Conservation (phyloP, 208 protist genomes). For the Leishmania arabica region DNA sequence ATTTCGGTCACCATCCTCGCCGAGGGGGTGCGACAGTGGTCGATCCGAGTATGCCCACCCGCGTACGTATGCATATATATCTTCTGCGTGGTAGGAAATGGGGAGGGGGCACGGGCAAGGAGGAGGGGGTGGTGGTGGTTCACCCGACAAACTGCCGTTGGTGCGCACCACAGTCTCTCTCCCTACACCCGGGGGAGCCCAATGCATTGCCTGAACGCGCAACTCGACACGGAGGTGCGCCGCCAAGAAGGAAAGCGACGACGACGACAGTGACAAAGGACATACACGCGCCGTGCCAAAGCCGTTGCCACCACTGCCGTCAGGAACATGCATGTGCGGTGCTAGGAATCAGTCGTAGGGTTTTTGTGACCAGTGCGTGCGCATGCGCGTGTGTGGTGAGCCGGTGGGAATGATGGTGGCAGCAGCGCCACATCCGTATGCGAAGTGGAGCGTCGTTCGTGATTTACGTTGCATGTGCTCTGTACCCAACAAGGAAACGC, state of each 20-base stretch:
- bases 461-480: neutral
- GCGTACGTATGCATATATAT: neutral
- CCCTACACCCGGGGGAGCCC: neutral
- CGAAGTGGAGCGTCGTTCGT: neutral
- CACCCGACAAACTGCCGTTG: neutral
- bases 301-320: neutral
- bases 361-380: neutral
- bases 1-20: neutral
- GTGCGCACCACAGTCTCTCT: neutral
- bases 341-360: neutral
- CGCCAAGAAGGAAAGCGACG: neutral
- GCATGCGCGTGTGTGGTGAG: neutral
- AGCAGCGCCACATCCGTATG: neutral
- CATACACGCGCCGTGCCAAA: neutral
- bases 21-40: neutral
- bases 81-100: neutral
- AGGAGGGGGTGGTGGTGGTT: neutral
- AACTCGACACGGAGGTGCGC: neutral
- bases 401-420: neutral
- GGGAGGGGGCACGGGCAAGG: neutral
- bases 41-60: neutral
- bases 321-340: neutral
- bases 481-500: neutral
- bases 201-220: neutral
- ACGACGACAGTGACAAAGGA: neutral